A percentile compares a stretch with the other conserved stretches of the same genome.
These are phyloP conservation scores for Lecanosticta acicola DNA, from an alignment of 2,329 filamentous ascomycete genomes.

Conservation along the genomic window DNA sequence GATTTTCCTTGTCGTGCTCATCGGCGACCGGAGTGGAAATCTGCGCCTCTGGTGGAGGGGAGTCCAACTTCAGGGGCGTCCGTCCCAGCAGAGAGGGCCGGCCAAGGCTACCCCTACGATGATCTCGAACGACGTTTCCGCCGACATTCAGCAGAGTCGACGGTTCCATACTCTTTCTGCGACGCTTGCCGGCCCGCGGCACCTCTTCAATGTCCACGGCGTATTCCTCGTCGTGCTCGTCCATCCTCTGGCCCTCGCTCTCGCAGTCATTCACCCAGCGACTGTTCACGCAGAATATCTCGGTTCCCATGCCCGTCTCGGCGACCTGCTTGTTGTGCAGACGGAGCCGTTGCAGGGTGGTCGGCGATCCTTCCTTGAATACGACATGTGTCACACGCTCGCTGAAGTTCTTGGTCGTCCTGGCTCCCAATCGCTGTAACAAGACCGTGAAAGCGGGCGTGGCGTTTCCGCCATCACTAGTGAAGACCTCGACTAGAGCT, in stretches of 20 bases:
- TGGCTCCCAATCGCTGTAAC: constrained; percentile 33
- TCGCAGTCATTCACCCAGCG: constrained; percentile 36
- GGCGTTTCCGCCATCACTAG: constrained; percentile 32
- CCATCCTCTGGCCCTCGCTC: constrained; percentile 24
- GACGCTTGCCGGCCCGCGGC: constrained; percentile 27
- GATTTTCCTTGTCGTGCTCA: constrained; percentile 27
- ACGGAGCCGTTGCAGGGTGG: constrained; percentile 30
- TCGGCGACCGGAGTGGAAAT: constrained; percentile 8
- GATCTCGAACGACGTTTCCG: constrained; percentile 30
- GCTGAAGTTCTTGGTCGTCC: constrained; percentile 32
- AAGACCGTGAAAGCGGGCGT: constrained; percentile 32
- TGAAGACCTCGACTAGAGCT: constrained; percentile 35
- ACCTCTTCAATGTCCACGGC: constrained; percentile 31
- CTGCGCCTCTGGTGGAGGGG: constrained; percentile 14
- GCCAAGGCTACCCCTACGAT: constrained; percentile 26
- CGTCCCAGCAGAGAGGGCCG: constrained; percentile 25
- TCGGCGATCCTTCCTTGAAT: constrained; percentile 36
- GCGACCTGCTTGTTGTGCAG: constrained; percentile 30
- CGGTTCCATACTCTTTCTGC: constrained; percentile 36
- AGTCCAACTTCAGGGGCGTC: constrained; percentile 17
- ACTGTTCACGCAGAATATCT: constrained; percentile 34
- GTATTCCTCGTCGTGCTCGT: constrained; percentile 31
- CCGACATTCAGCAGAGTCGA: constrained; percentile 26
- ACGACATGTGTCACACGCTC: constrained; percentile 35
- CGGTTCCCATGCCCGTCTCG: constrained; percentile 18